Conservation (phyloP, 2,329 filamentous ascomycete genomes). For the Aspergillus sp. region DNA sequence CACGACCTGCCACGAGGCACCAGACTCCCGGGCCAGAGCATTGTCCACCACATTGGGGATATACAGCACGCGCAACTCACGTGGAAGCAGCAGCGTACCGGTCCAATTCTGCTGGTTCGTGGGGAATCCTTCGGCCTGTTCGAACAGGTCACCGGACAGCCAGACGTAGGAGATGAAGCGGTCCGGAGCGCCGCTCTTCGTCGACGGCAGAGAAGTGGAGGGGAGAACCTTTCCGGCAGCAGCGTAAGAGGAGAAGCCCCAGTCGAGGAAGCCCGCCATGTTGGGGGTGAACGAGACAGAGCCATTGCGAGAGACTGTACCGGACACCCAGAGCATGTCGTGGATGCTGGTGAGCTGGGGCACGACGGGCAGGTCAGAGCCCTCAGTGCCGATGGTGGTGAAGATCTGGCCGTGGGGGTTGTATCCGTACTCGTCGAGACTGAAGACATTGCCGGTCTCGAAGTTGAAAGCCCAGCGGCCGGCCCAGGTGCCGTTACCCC, state of each 20-base stretch:
- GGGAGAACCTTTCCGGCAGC: conserved; percentile 24
- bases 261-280: conserved; percentile 25
- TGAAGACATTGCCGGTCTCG: conserved; percentile 21
- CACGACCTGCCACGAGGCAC: conserved; percentile 14
- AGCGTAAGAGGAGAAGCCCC: conserved; percentile 21
- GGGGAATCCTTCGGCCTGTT: conserved; percentile 17
- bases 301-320: conserved; percentile 11
- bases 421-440: conserved; percentile 20
- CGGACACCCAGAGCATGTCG: conserved; percentile 23
- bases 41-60: conserved; percentile 21
- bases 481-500: conserved; percentile 25
- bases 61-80: conserved; percentile 14
- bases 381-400: conserved; percentile 21
- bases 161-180: conserved; percentile 22
- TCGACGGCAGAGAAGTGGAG: conserved; percentile 15
- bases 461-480: conserved; percentile 25
- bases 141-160: conserved; percentile 21
- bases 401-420: conserved; percentile 20
- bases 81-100: conserved; percentile 17
- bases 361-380: conserved; percentile 14
- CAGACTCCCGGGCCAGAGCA: conserved; percentile 10
- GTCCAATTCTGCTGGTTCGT: conserved; percentile 20
- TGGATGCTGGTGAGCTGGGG: conserved; percentile 19
- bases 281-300: conserved; percentile 17
- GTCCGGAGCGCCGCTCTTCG: conserved; percentile 19